A percentile compares a stretch with the other conserved stretches of the same genome.
These are phyloP conservation scores for Sutorius eximius DNA, from an alignment of 1,284 basidiomycete genomes.

Conservation along the genomic window DNA sequence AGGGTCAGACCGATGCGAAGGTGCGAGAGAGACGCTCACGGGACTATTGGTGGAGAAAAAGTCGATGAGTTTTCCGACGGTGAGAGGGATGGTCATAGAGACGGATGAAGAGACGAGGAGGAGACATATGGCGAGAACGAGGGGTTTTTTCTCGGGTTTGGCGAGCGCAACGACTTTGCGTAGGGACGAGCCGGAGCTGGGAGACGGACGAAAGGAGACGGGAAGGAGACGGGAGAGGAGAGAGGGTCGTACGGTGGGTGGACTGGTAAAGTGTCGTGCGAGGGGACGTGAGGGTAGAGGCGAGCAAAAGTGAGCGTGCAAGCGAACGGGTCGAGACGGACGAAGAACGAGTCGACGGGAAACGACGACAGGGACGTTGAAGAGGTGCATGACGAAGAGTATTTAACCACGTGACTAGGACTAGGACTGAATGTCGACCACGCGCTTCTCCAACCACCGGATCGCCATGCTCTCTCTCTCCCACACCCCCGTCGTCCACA, in stretches of 20 bases:
- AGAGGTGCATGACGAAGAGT: too few relatives aligned
- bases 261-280: conserved; percentile 15
- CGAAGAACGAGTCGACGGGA: conserved; percentile 3
- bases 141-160: conserved; percentile 72
- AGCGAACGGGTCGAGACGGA: neutral
- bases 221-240: conserved; percentile 43
- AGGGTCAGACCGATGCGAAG: neutral
- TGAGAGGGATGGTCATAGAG: conserved; percentile 88
- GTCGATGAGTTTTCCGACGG: conserved; percentile 89
- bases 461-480: conserved; percentile 57
- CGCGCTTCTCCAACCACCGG: conserved; percentile 54
- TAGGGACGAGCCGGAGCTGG: conserved; percentile 56
- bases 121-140: conserved; percentile 69
- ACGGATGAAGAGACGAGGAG: conserved; percentile 74
- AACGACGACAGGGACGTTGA: neutral
- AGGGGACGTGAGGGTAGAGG: neutral
- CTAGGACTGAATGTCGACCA: conserved; percentile 37
- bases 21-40: conserved; percentile 44
- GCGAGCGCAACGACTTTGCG: conserved; percentile 76
- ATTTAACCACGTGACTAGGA: too few relatives aligned
- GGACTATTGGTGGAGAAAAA: conserved; percentile 77
- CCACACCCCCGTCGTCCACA: conserved; percentile 73
- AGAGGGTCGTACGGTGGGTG: conserved; percentile 28
- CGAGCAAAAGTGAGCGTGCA: neutral
- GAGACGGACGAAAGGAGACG: conserved; percentile 32